Evolutionary conservation across 1,284 basidiomycete genomes (phyloP).

Genomic region (Ganoderma multipileum): DNA sequence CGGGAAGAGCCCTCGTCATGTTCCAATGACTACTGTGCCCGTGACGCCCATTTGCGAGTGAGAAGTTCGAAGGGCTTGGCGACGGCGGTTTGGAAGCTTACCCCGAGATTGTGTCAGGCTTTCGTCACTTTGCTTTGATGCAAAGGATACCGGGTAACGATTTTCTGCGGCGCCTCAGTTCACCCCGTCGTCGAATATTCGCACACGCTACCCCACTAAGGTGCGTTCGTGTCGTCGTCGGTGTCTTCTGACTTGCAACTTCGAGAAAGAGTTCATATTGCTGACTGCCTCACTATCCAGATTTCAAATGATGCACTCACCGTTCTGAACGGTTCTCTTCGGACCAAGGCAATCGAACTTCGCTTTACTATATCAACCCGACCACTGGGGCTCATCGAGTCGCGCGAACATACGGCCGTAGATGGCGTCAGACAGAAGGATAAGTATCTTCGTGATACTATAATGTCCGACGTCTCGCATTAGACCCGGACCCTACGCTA

Average conservation of each 20-base stretch:
- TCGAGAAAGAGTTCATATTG: not conserved
- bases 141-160: not conserved
- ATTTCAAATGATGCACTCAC: not conserved
- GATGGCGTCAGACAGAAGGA: not conserved
- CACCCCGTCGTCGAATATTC: not conserved
- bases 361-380: not conserved
- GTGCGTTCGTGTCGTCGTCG: not conserved
- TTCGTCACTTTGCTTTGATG: not conserved
- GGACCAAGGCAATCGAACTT: not conserved
- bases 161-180: not conserved
- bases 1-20: not conserved
- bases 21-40: not conserved
- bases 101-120: not conserved
- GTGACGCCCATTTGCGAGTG: not conserved
- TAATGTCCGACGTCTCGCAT: not conserved
- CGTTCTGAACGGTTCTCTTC: not conserved
- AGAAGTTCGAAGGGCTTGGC: not conserved
- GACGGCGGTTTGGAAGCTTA: not conserved
- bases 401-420: not conserved
- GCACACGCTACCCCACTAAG: not conserved
- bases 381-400: not conserved
- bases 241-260: not conserved
- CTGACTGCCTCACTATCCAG: not conserved
- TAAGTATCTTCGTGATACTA: not conserved
- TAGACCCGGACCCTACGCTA: not conserved